Conservation (phyloP, 2,329 filamentous ascomycete genomes). For the Rachicladosporium sp. region DNA sequence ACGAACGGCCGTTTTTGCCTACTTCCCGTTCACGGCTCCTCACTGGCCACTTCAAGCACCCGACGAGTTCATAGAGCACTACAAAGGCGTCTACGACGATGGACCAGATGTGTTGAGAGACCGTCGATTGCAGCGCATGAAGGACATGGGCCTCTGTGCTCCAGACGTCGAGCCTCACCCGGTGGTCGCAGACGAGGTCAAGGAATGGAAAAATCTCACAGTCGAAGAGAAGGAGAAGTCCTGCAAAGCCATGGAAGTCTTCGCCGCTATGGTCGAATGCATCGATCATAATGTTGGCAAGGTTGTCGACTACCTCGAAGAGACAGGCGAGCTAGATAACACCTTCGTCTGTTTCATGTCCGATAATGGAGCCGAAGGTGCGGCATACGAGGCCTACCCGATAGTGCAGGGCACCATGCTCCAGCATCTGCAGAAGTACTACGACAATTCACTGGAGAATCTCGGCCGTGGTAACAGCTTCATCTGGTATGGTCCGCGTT, state of each 20-base stretch:
- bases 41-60: conserved; percentile 54
- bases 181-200: conserved; percentile 37
- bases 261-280: conserved; percentile 51
- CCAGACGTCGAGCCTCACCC: conserved; percentile 40
- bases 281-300: conserved; percentile 49
- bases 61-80: conserved; percentile 42
- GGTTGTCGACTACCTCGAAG: conserved; percentile 43
- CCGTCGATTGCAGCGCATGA: conserved; percentile 42
- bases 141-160: conserved; percentile 44
- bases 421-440: conserved; percentile 44
- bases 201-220: conserved; percentile 36
- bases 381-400: conserved; percentile 46
- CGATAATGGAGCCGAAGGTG: conserved; percentile 51
- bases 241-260: conserved; percentile 47
- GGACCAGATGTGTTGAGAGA: conserved; percentile 46
- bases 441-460: conserved; percentile 46
- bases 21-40: conserved; percentile 49
- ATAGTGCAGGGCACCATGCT: conserved; percentile 44
- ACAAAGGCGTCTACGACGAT: conserved; percentile 48
- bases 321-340: conserved; percentile 48
- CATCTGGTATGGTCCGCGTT: conserved; percentile 48
- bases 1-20: conserved; percentile 44
- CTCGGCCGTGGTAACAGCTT: conserved; percentile 46
- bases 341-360: conserved; percentile 53
- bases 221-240: conserved; percentile 37